These are phyloP conservation scores for Coprinellus micaceus DNA, from an alignment of 768 basidiomycete species.

Conservation along the genomic window DNA sequence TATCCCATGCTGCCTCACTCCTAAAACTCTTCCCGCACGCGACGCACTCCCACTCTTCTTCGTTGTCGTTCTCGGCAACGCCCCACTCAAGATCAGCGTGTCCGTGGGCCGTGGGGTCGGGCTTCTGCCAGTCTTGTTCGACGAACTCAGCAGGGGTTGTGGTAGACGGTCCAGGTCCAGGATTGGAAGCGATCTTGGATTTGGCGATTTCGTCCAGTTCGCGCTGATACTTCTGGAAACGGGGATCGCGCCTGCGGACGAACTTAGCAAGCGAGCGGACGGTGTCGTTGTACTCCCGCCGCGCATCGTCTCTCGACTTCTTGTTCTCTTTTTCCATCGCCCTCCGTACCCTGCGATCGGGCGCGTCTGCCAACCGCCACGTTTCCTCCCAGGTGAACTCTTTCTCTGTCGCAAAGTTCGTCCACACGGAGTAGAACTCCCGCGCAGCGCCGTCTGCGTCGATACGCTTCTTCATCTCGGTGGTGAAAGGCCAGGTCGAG, in stretches of 20 bases:
- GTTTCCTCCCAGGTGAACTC: conserved; percentile 85
- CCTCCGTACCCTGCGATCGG: conserved; percentile 82
- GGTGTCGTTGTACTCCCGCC: conserved; percentile 89
- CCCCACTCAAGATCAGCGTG: conserved; percentile 70
- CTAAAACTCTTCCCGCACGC: conserved; percentile 87
- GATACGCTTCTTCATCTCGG: conserved; percentile 39
- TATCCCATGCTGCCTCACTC: conserved; percentile 92
- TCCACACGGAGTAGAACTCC: conserved; percentile 83
- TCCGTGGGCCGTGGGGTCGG: conserved; percentile 35
- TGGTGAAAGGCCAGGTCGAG: conserved; percentile 70
- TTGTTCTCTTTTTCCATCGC: conserved; percentile 98
- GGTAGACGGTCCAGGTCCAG: conserved; percentile 26
- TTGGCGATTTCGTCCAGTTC: conserved; percentile 37
- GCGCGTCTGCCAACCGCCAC: conserved; percentile 81
- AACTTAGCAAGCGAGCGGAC: conserved; percentile 77
- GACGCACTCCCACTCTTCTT: conserved; percentile 93
- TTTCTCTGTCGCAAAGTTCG: conserved; percentile 82
- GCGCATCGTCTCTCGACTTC: conserved; percentile 81
- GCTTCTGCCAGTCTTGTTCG: conserved; percentile 89
- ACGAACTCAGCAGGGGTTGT: conserved; percentile 46
- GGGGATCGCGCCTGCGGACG: conserved; percentile 83
- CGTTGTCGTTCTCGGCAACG: conserved; percentile 59
- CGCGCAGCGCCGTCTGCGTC: conserved; percentile 46
- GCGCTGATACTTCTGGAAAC: conserved; percentile 67
- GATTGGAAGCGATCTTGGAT: conserved; percentile 25